Conservation (phyloP, 2,329 filamentous ascomycete genomes). For the Arthrobotrys iridis region DNA sequence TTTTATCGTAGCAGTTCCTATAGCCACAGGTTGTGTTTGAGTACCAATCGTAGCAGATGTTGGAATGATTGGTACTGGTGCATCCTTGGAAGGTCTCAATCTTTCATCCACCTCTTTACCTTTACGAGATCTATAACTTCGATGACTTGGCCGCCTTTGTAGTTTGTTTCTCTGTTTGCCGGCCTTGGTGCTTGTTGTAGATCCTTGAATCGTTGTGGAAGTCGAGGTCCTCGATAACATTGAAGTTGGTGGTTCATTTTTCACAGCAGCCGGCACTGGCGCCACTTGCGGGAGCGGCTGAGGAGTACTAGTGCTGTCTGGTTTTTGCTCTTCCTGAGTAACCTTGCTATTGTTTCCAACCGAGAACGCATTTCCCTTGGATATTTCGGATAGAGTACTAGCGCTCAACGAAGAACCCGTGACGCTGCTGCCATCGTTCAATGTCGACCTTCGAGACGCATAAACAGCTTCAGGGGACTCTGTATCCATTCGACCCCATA, state of each 20-base stretch:
- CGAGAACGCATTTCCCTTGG: constrained; percentile 44
- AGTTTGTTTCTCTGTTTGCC: constrained; percentile 42
- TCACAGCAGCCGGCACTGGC: background rate
- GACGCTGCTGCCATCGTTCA: constrained; percentile 38
- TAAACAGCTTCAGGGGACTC: constrained; percentile 43
- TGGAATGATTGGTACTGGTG: background rate
- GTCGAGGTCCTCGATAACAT: constrained; percentile 39
- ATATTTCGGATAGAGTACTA: constrained; percentile 43
- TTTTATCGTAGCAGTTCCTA: constrained; percentile 1
- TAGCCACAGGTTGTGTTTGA: constrained; percentile 6
- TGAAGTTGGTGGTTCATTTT: constrained; percentile 3
- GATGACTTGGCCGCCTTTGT: constrained; percentile 39
- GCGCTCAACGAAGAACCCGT: constrained; percentile 45
- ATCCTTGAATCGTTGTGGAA: constrained; percentile 25
- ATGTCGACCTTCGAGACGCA: constrained; percentile 37
- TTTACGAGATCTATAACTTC: constrained; percentile 29
- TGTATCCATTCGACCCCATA: constrained; percentile 45
- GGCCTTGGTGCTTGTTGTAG: constrained; percentile 14
- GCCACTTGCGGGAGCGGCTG: background rate
- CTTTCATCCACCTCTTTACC: constrained; percentile 18
- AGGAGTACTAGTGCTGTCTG: background rate
- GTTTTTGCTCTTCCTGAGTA: constrained; percentile 27
- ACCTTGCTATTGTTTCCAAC: constrained; percentile 48
- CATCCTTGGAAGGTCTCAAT: background rate
- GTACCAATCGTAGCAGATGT: constrained; percentile 38